phyloP scores from a whole-genome alignment of 345 rosid genomes.

The Hibiscus trionum region DNA sequence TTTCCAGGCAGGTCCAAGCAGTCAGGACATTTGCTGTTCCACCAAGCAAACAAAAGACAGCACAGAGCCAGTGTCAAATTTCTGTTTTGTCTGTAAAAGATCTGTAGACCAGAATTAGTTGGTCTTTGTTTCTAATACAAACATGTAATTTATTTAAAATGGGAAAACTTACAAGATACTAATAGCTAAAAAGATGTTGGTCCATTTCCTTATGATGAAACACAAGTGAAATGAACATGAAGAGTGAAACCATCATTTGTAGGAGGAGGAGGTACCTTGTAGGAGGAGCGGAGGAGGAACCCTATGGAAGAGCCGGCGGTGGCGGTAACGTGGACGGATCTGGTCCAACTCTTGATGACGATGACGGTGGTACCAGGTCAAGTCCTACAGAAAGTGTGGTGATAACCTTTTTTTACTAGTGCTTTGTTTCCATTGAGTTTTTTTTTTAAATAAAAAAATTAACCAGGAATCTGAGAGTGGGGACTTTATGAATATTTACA shows the following conservation, averaged over 20 bases:
- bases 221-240: constrained; percentile 24
- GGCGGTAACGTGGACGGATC: constrained; percentile 23
- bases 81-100: neutral
- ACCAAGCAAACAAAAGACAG: neutral
- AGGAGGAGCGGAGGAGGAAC: constrained; percentile 28
- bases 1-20: constrained; percentile 82
- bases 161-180: constrained; percentile 54
- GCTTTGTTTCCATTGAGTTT: neutral
- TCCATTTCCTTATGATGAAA: constrained; percentile 51
- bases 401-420: neutral
- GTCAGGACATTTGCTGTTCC: constrained; percentile 15
- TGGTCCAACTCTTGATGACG: no score
- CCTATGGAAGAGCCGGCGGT: constrained; percentile 24
- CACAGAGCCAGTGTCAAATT: neutral
- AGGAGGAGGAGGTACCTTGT: constrained; percentile 36
- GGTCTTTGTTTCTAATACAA: no score
- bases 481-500: neutral
- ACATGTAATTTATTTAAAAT: constrained; percentile 1
- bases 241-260: constrained; percentile 28
- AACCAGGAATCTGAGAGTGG: neutral
- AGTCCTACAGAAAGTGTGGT: no score
- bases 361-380: no score
- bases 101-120: no score
- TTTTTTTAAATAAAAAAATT: neutral
- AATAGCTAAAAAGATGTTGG: constrained; percentile 56